Base-by-base conservation (phyloP, 768 basidiomycete species). In the Termitomyces sp. region DNA sequence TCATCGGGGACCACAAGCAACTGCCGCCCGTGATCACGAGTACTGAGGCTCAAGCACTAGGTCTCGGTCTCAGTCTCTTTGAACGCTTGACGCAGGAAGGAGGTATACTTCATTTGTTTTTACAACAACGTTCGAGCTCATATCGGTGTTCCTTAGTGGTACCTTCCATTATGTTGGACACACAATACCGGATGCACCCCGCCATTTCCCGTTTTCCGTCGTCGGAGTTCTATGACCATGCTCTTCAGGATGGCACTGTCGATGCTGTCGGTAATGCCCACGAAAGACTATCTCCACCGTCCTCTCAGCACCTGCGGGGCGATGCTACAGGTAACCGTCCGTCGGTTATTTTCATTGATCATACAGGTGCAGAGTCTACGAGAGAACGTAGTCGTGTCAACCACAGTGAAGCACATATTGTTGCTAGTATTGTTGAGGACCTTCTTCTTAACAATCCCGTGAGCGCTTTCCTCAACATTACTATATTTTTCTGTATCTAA, bases 1-100 rank as follows among this genome's bases (percentile, higher is more conserved):
- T 98, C 47, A 95, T 98, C 63, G 94, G 94, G n/a, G 94, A 98
- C 72, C 94, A 98, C 71, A 96, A 96, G 66, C 94, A 98, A 68
- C 78, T 98, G 10, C 93, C 94, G 8, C 93, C 94, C 0, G 83
- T 96, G 60, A 91, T 96, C 57, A 77, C 83, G 22, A 92, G 89
- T 60, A 77, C 79, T 22, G 85, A 91, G 67, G 94, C 93, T 0
- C 79, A 83, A 63, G 71, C 79, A 22, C 82, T 83, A 18, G 92
- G 92, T 2, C 75, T 97, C 18, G 86, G 85, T 13, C 79, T 84
- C 28, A 92, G 90, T 72, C 77, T 98, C 22, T 98, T 98, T 62
- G 95, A 98, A 70, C 78, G 94, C 38, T 74, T 98, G 54, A 88
- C 89, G n/a, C 82, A 88, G 65, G 88, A 92, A 78, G 79, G 83